Evolutionary conservation across 1,284 basidiomycete genomes (phyloP).

Genomic region (Chiua sp.): DNA sequence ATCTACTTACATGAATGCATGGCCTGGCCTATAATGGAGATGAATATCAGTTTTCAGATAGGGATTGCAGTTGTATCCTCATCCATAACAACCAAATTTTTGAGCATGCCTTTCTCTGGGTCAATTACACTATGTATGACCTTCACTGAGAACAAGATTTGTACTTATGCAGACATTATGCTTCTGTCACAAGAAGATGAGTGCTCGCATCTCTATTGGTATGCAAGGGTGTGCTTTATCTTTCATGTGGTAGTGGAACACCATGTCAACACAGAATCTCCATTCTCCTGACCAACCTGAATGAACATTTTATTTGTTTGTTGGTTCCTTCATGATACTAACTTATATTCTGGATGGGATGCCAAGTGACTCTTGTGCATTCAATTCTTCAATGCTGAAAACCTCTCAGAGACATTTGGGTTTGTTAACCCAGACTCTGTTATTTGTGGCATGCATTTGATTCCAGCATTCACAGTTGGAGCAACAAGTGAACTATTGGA

Average conservation of each 20-base stretch:
- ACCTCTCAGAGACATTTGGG: constrained; percentile 1
- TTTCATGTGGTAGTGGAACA: constrained; percentile 12
- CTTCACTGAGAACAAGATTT: constrained; percentile 28
- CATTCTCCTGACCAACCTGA: background rate
- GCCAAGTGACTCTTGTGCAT: constrained; percentile 10
- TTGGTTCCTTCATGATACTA: constrained; percentile 18
- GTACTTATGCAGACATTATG: constrained; percentile 11
- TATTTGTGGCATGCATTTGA: too few relatives aligned
- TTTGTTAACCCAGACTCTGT: background rate
- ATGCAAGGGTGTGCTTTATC: background rate
- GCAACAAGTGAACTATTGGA: too few relatives aligned
- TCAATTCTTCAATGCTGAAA: constrained; percentile 6
- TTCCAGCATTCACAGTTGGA: too few relatives aligned
- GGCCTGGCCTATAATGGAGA: constrained; percentile 34
- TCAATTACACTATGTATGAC: constrained; percentile 38
- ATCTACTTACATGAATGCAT: constrained; percentile 31
- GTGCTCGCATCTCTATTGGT: constrained; percentile 12
- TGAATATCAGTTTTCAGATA: constrained; percentile 31
- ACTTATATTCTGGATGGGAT: constrained; percentile 17
- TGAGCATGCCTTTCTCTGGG: constrained; percentile 1
- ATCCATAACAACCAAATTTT: constrained; percentile 17
- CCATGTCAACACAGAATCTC: background rate
- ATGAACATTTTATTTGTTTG: constrained; percentile 23
- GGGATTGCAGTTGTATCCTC: constrained; percentile 23
- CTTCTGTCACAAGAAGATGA: constrained; percentile 20